Conservation (phyloP, 1,284 basidiomycete species). For the Trichosporon ovoides region DNA sequence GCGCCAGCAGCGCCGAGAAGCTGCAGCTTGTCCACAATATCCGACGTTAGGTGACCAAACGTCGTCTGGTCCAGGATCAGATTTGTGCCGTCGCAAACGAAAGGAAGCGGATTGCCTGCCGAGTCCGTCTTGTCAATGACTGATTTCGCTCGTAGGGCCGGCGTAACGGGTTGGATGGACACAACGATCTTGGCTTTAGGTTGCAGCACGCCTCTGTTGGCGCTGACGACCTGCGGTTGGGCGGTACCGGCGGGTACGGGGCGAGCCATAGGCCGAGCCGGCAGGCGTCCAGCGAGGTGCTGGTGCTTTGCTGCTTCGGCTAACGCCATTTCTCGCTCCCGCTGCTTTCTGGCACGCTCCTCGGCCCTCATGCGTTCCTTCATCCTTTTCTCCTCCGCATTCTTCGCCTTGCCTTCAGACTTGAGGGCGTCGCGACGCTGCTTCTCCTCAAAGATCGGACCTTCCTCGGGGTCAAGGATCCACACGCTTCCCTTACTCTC, state of each 20-base stretch:
- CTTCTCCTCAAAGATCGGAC: constrained; percentile 47
- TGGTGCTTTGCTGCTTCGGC: constrained; percentile 23
- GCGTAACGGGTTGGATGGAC: constrained; percentile 38
- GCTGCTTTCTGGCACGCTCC: constrained; percentile 33
- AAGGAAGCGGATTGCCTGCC: constrained; percentile 37
- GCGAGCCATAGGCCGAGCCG: constrained; percentile 6
- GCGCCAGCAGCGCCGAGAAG: constrained; percentile 38
- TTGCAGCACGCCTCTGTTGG: constrained; percentile 30
- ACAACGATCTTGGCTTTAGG: constrained; percentile 42
- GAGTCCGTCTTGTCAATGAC: constrained; percentile 39
- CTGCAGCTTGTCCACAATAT: constrained; percentile 42
- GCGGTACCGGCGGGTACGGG: constrained; percentile 18
- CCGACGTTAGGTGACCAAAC: constrained; percentile 41
- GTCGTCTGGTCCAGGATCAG: constrained; percentile 39
- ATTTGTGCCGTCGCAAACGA: constrained; percentile 42
- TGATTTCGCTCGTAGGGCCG: constrained; percentile 35
- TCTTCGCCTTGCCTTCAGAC: constrained; percentile 44
- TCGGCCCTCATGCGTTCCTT: constrained; percentile 38
- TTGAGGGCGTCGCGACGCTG: constrained; percentile 42
- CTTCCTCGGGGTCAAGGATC: constrained; percentile 68
- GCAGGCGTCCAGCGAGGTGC: constrained; percentile 11
- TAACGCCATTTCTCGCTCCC: constrained; percentile 25
- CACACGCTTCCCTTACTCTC: constrained; percentile 80
- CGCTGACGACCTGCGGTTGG: constrained; percentile 17
- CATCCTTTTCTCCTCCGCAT: constrained; percentile 40